These are phyloP conservation scores for Saturnispora halmiae DNA, from an alignment of 805 yeast species.

Conservation along the genomic window DNA sequence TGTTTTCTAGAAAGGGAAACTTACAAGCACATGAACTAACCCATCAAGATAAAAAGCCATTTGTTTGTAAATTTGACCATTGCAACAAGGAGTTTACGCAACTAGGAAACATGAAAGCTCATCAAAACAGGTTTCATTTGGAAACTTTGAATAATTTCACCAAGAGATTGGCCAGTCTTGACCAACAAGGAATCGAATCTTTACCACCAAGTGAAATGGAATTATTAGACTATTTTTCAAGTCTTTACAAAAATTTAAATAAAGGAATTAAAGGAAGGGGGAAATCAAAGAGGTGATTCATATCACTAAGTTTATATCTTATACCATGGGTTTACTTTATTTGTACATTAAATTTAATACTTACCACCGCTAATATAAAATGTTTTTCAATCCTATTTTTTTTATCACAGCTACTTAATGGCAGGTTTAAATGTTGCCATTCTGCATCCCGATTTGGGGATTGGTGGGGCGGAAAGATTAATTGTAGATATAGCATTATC, in stretches of 20 bases:
- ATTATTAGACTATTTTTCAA: conserved; percentile 66
- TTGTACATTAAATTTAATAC: background rate
- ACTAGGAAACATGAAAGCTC: conserved; percentile 87
- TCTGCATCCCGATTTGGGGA: conserved; percentile 92
- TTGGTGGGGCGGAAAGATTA: conserved; percentile 96
- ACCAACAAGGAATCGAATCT: conserved; percentile 34
- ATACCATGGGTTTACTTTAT: too few relatives aligned
- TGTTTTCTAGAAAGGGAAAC: conserved; percentile 86
- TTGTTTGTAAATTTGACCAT: conserved; percentile 65
- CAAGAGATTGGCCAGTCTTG: conserved; percentile 50
- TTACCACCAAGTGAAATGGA: conserved; percentile 58
- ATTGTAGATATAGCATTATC: conserved; percentile 94
- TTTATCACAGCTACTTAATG: too few relatives aligned
- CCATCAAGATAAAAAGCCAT: conserved; percentile 73
- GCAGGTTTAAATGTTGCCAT: conserved; percentile 47
- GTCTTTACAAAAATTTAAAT: conserved; percentile 78
- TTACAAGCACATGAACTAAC: conserved; percentile 80
- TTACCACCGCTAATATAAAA: background rate
- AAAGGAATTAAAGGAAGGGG: conserved; percentile 92
- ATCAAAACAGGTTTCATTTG: conserved; percentile 82
- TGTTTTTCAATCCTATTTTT: background rate
- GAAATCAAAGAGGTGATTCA: conserved; percentile 24
- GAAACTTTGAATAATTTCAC: conserved; percentile 62
- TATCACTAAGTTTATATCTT: background rate
- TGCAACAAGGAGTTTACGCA: conserved; percentile 86